Evolutionary conservation across 768 basidiomycete species (phyloP).

Genomic region (Gloeophyllum trabeum): DNA sequence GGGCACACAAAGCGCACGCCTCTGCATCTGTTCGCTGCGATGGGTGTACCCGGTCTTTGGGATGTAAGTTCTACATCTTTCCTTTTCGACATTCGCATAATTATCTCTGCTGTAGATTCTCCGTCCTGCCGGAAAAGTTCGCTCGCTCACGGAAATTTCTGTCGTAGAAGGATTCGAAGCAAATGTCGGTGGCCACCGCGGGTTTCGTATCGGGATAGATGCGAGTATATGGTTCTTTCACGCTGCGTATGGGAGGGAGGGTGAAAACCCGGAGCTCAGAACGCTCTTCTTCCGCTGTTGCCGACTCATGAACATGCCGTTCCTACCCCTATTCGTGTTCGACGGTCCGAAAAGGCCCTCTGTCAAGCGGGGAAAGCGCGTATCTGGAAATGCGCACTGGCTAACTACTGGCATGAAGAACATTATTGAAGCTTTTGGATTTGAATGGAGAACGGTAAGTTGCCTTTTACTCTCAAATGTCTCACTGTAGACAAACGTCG

Average conservation of each 20-base stretch:
- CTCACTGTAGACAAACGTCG: constrained; percentile 18
- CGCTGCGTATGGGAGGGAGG: constrained; percentile 60
- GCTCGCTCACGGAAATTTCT: constrained; percentile 70
- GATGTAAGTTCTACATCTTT: constrained; percentile 8
- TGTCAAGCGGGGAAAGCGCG: constrained; percentile 68
- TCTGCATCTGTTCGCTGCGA: constrained; percentile 2
- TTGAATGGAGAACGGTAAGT: constrained; percentile 61
- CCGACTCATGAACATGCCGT: constrained; percentile 62
- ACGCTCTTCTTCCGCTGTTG: constrained; percentile 82
- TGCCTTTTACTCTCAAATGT: constrained; percentile 13
- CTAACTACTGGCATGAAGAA: constrained; percentile 68
- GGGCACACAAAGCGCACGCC: no score
- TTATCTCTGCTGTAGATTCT: constrained; percentile 36
- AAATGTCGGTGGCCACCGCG: constrained; percentile 53
- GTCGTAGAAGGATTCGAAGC: constrained; percentile 65
- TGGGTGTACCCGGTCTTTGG: constrained; percentile 17
- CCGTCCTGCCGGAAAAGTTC: constrained; percentile 55
- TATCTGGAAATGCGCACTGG: constrained; percentile 50
- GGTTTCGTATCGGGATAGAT: constrained; percentile 80
- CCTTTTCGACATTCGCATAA: not conserved
- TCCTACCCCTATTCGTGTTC: constrained; percentile 86
- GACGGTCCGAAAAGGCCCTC: constrained; percentile 81
- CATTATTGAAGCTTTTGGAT: constrained; percentile 71
- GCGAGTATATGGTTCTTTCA: constrained; percentile 80
- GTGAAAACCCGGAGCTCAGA: constrained; percentile 80